These are phyloP conservation scores for Eucalyptus melliodora DNA, from an alignment of 345 rosid species.

Conservation along the genomic window DNA sequence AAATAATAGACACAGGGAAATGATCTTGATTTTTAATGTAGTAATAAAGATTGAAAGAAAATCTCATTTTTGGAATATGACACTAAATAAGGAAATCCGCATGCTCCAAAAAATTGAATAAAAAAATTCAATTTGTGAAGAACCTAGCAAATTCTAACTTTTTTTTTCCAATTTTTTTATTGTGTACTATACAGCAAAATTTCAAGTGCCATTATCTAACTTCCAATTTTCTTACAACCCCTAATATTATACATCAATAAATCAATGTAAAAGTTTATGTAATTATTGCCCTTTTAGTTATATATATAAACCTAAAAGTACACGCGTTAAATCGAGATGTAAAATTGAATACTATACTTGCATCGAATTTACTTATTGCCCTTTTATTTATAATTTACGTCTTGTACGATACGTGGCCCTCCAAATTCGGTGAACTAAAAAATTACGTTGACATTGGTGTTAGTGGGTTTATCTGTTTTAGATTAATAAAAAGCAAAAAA, in stretches of 20 bases:
- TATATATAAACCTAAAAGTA: no score
- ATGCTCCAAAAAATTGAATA: not conserved
- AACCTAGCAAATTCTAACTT: not conserved
- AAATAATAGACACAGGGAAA: not conserved
- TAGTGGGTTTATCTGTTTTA: not conserved
- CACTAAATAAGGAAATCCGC: not conserved
- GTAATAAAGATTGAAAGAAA: not conserved
- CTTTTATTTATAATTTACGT: not conserved
- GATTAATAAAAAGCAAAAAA: not conserved
- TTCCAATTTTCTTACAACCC: not conserved
- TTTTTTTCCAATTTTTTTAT: not conserved
- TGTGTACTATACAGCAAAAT: not conserved
- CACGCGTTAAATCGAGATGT: no score
- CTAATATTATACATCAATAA: not conserved
- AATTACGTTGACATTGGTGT: not conserved
- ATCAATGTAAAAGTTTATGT: not conserved
- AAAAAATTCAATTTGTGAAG: not conserved
- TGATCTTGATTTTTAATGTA: not conserved
- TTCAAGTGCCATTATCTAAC: not conserved
- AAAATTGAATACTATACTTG: no score
- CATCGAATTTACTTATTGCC: no score
- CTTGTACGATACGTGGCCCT: not conserved
- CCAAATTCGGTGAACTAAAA: not conserved
- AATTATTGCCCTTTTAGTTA: not conserved
- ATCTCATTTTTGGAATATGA: not conserved